Evolutionary conservation across 2,329 filamentous ascomycete species (phyloP).

Genomic region (Fusarium oligoseptatum): DNA sequence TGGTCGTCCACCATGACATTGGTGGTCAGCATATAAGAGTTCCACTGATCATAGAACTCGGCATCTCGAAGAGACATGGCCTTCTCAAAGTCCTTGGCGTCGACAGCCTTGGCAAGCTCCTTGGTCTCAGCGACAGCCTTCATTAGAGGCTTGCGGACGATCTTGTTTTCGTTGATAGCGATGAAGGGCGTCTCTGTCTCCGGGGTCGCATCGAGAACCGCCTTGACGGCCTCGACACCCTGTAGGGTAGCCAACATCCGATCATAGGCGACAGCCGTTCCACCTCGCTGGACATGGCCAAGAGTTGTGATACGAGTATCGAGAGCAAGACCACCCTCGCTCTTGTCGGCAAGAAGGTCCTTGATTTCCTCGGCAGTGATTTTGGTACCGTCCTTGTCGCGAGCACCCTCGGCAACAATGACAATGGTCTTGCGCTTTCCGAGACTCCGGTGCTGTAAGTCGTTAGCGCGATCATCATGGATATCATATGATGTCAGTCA

Average conservation of each 20-base stretch:
- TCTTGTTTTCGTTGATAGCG: conserved; percentile 98
- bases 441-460: conserved; percentile 78
- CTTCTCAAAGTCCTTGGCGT: conserved; percentile 84
- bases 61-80: conserved; percentile 92
- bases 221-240: conserved; percentile 93
- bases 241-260: conserved; percentile 93
- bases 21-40: conserved; percentile 91
- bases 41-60: conserved; percentile 94
- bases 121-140: conserved; percentile 90
- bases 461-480: conserved; percentile 29
- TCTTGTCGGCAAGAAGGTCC: conserved; percentile 83
- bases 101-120: conserved; percentile 84
- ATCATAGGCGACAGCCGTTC: conserved; percentile 92
- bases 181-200: conserved; percentile 95
- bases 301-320: conserved; percentile 96
- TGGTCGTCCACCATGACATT: conserved; percentile 79
- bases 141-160: conserved; percentile 89
- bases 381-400: conserved; percentile 85
- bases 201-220: conserved; percentile 89
- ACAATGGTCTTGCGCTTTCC: conserved; percentile 99
- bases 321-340: conserved; percentile 75
- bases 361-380: conserved; percentile 87
- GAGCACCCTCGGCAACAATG: conserved; percentile 95
- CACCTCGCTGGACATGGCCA: conserved; percentile 97
- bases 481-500: neutral